phyloP scores from a whole-genome alignment of 371 early-diverging fungal species.

The Mortierella sp. region DNA sequence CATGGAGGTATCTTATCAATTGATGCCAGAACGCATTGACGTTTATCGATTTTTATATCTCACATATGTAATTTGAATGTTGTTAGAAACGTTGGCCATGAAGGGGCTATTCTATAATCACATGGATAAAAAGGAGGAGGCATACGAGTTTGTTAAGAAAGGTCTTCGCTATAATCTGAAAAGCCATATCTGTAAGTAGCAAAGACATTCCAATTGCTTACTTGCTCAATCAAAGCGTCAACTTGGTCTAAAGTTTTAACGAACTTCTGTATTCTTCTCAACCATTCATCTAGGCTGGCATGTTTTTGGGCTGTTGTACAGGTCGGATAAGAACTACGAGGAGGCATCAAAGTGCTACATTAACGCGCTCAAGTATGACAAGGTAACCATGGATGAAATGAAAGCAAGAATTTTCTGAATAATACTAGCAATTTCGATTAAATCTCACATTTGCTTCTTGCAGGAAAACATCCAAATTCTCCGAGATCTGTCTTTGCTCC shows the following conservation, averaged over 20 bases:
- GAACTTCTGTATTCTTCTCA: no score
- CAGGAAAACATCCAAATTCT: conserved; percentile 91
- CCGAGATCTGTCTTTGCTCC: conserved; percentile 88
- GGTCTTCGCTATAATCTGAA: conserved; percentile 85
- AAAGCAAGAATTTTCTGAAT: not conserved
- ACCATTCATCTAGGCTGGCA: conserved; percentile 87
- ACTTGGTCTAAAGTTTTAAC: not conserved
- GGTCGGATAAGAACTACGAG: conserved; percentile 93
- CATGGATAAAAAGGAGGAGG: conserved; percentile 93
- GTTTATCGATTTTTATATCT: no score
- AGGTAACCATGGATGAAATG: conserved; percentile 60
- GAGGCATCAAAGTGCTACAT: conserved; percentile 94
- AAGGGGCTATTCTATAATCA: conserved; percentile 93
- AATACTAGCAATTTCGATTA: not conserved
- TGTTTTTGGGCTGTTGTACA: conserved; percentile 92
- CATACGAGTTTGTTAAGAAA: conserved; percentile 88
- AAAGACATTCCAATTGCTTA: not conserved
- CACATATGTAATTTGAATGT: not conserved
- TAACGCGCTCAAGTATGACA: conserved; percentile 90
- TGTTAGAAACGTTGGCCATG: conserved; percentile 92
- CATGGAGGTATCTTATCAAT: conserved; percentile 85
- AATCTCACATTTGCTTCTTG: not conserved
- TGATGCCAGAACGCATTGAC: not conserved
- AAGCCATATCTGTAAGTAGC: conserved; percentile 85
- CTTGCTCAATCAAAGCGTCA: no score